These are phyloP conservation scores for Agapanthus africanus DNA, from an alignment of 106 monocot genomes.

Conservation along the genomic window DNA sequence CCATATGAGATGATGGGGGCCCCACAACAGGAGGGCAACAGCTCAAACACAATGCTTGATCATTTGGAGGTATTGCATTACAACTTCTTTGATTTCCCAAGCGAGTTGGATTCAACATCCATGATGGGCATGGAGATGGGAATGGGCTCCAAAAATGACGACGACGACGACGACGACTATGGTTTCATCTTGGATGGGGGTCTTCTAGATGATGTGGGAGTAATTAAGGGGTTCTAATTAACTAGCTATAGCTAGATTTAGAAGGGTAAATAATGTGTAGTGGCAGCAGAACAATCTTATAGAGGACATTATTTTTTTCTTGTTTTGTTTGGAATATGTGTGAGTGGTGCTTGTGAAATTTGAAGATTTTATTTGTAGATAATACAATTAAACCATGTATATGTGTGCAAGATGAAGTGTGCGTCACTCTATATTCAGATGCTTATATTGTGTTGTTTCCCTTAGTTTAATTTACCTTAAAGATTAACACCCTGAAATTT, in stretches of 20 bases:
- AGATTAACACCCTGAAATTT: too few relatives aligned
- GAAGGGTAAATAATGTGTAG: not conserved
- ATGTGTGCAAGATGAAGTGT: not conserved
- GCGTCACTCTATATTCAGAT: too few relatives aligned
- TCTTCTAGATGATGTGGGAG: not conserved
- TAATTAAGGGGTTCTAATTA: not conserved
- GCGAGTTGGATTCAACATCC: not conserved
- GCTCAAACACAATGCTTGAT: not conserved
- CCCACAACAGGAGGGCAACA: constrained; percentile 3
- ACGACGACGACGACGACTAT: not conserved
- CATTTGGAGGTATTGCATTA: constrained; percentile 12
- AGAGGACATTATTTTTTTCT: not conserved
- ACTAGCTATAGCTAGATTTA: not conserved
- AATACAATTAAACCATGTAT: not conserved
- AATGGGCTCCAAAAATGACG: not conserved
- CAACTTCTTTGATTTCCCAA: constrained; percentile 16
- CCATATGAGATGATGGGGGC: not conserved
- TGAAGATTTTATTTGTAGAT: not conserved
- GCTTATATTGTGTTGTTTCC: too few relatives aligned
- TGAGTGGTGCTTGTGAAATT: not conserved
- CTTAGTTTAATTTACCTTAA: too few relatives aligned
- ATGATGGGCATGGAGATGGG: constrained; percentile 9
- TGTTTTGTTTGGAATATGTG: not conserved
- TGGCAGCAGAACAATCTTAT: not conserved
- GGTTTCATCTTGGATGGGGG: constrained; percentile 10